phyloP scores from a whole-genome alignment of 2,329 filamentous ascomycete genomes.

The Alternaria atra region DNA sequence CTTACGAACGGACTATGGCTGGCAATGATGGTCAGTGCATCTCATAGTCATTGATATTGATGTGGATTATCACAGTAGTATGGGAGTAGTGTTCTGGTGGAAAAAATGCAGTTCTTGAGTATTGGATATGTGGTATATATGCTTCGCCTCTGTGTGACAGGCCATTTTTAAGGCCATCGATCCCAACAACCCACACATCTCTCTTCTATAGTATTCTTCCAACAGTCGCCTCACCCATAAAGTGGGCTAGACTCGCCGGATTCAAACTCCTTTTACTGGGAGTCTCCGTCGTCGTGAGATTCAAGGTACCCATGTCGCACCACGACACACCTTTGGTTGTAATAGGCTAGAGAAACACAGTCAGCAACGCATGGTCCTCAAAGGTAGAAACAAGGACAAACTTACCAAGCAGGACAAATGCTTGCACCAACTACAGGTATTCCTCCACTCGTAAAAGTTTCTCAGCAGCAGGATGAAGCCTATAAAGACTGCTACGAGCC shows the following conservation, averaged over 20 bases:
- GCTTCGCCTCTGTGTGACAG: not conserved
- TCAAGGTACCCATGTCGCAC: slow-evolving; percentile 48
- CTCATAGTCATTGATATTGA: not conserved
- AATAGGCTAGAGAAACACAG: slow-evolving; percentile 23
- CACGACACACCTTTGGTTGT: slow-evolving; percentile 41
- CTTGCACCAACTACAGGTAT: slow-evolving; percentile 90
- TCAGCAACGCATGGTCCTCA: slow-evolving; percentile 6
- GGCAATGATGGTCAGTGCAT: not conserved
- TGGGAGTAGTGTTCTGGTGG: not conserved
- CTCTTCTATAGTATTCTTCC: not conserved
- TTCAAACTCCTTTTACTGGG: slow-evolving; percentile 13
- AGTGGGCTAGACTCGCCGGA: slow-evolving; percentile 1
- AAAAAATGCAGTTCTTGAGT: not conserved
- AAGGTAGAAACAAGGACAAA: slow-evolving; percentile 35
- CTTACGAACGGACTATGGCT: not conserved
- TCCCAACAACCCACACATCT: too few relatives aligned
- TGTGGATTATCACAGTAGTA: not conserved
- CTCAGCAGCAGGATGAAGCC: slow-evolving; percentile 86
- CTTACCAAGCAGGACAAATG: slow-evolving; percentile 91
- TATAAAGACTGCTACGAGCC: slow-evolving; percentile 80
- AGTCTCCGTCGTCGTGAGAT: slow-evolving; percentile 27
- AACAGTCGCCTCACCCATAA: slow-evolving; percentile 7
- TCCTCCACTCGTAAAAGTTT: slow-evolving; percentile 86
- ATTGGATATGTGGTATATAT: slow-evolving; percentile 4
- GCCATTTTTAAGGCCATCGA: not conserved